Evolutionary conservation across 345 rosid species (phyloP).

Genomic region (Eucalyptus curtisii): DNA sequence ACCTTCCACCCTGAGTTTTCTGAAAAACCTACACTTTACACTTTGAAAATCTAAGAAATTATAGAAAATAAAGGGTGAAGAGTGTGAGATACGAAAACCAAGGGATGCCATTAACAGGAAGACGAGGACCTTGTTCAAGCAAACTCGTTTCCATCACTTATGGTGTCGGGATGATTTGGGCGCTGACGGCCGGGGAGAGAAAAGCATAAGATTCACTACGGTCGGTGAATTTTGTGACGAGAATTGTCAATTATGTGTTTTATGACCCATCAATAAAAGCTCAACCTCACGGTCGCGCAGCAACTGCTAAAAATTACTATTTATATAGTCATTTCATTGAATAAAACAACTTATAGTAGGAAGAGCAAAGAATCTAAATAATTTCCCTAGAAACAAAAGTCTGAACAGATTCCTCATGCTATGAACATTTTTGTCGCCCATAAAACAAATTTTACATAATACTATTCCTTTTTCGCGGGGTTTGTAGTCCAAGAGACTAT

Average conservation of each 20-base stretch:
- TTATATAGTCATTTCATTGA: neutral
- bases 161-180: neutral
- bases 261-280: neutral
- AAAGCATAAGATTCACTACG: neutral
- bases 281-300: neutral
- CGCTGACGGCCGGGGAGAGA: neutral
- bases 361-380: neutral
- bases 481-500: neutral
- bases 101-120: neutral
- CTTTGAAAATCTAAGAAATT: neutral
- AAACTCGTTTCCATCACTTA: neutral
- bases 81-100: neutral
- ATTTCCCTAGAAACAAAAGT: neutral
- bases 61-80: neutral
- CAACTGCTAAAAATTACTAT: neutral
- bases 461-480: neutral
- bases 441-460: neutral
- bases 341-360: neutral
- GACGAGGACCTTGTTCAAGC: neutral
- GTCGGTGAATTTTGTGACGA: neutral
- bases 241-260: neutral
- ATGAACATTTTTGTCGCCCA: neutral
- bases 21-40: neutral
- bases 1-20: neutral
- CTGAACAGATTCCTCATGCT: neutral